Evolutionary conservation across 352 stramenopile species (phyloP).

Genomic region (Vaucheria bursata): DNA sequence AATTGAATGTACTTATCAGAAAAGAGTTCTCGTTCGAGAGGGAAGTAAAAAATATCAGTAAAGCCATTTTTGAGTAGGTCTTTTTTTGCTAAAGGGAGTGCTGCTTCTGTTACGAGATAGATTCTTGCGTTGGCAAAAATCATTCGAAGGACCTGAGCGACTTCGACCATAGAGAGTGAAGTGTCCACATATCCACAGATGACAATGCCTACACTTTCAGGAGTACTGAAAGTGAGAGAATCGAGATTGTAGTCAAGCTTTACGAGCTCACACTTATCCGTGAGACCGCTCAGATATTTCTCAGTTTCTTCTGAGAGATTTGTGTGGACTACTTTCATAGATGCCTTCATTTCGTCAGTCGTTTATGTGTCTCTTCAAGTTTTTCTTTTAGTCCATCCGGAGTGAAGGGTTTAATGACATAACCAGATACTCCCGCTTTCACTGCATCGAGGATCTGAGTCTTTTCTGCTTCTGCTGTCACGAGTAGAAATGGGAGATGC

Average conservation of each 20-base stretch:
- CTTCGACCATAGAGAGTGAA: not conserved
- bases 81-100: not conserved
- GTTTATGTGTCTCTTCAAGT: not conserved
- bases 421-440: not conserved
- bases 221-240: not conserved
- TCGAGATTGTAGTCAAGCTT: not conserved
- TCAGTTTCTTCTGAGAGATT: not conserved
- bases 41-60: not conserved
- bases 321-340: not conserved
- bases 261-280: not conserved
- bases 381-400: not conserved
- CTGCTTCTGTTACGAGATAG: not conserved
- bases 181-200: not conserved
- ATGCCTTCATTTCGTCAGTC: not conserved
- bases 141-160: not conserved
- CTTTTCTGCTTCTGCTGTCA: not conserved
- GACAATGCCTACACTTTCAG: not conserved
- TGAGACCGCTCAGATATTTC: not conserved
- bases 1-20: too few relatives aligned
- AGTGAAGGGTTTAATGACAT: not conserved
- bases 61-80: not conserved
- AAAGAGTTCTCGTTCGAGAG: not conserved
- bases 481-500: not conserved
- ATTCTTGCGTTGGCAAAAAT: not conserved
- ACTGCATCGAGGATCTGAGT: not conserved